Evolutionary conservation across 176 grass and related monocot genomes (phyloP), one percentile per base, ranked within the genome.

Genomic region (Hsuehochloa calcarea): DNA sequence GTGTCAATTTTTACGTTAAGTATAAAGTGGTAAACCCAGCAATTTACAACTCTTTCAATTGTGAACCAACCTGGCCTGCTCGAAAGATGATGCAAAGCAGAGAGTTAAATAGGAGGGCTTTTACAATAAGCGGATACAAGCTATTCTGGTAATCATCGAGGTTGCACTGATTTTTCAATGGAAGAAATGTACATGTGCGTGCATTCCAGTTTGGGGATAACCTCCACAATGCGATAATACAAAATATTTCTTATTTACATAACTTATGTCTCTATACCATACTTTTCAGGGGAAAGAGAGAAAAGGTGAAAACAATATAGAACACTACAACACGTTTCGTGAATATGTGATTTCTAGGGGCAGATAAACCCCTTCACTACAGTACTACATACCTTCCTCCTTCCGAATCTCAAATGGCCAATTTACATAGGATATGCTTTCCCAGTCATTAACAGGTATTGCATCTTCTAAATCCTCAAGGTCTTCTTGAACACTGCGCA

Each of bases 341-440:
- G 9, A 67, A 23, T 52, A 23, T 8, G 16, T 7, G 9, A 22
- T 68, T 68, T 68, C 65, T 41, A 68, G 8, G 7, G 26, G 17
- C 67, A 23, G 10, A 7, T 70, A 23, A 29, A 49, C 43, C 22
- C 23, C 43, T 72, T 49, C 22, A 60, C 13, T 20, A 39, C 5
- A 25, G 19, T 11, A 29, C 40, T 27, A 72, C 60, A 54, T 89
- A 98, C 96, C 96, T 92, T 87, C 90, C 16, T 80, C 78, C 81
- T 92, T 96, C 39, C 67, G 85, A 61, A 96, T 75, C 61, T 96
- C 96, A 8, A 94, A 83, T 70, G 96, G 90, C 25, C 90, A 86
- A 70, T 99, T 99, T 75, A 99, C 92, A 77, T 99, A 99, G 11
- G 86, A 99, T 58, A 99, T 76, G 20, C 79, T 88, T 80, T 99